phyloP scores from a whole-genome alignment of 169 alveolate genomes.

The Babesia bigemina region DNA sequence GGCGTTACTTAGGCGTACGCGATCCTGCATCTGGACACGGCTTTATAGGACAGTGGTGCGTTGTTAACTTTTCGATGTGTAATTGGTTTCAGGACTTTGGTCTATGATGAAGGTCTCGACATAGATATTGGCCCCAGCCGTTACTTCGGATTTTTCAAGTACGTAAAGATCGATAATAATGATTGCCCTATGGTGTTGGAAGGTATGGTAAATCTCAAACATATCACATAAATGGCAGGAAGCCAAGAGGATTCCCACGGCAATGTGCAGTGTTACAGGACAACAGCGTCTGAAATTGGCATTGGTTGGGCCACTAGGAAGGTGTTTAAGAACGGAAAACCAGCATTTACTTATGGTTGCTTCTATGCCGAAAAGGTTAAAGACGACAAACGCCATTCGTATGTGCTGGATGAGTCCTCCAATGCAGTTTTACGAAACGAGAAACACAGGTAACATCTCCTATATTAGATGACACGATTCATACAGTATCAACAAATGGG shows the following conservation, averaged over 20 bases:
- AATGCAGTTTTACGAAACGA: background rate
- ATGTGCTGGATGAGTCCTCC: constrained; percentile 34
- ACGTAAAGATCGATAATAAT: constrained; percentile 19
- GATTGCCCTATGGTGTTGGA: constrained; percentile 46
- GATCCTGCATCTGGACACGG: constrained; percentile 12
- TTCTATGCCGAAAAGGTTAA: constrained; percentile 53
- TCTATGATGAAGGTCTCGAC: constrained; percentile 67
- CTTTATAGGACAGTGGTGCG: constrained; percentile 48
- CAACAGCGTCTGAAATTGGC: constrained; percentile 42
- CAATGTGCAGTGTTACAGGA: constrained; percentile 52
- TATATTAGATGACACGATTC: too few species aligned
- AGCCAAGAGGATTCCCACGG: constrained; percentile 48
- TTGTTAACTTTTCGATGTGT: background rate
- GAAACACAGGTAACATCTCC: constrained; percentile 12
- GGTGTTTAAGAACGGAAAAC: constrained; percentile 41
- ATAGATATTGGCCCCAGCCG: constrained; percentile 38
- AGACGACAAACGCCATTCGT: constrained; percentile 24
- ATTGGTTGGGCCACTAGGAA: constrained; percentile 60
- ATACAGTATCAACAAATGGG: constrained; percentile 25
- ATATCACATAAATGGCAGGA: background rate
- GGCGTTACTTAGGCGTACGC: constrained; percentile 45
- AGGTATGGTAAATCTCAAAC: background rate
- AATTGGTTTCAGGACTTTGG: constrained; percentile 54
- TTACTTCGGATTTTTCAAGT: constrained; percentile 61
- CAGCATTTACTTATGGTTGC: constrained; percentile 68